Conservation (phyloP, 1,284 basidiomycete genomes). For the Lentinula novae-zelandiae region DNA sequence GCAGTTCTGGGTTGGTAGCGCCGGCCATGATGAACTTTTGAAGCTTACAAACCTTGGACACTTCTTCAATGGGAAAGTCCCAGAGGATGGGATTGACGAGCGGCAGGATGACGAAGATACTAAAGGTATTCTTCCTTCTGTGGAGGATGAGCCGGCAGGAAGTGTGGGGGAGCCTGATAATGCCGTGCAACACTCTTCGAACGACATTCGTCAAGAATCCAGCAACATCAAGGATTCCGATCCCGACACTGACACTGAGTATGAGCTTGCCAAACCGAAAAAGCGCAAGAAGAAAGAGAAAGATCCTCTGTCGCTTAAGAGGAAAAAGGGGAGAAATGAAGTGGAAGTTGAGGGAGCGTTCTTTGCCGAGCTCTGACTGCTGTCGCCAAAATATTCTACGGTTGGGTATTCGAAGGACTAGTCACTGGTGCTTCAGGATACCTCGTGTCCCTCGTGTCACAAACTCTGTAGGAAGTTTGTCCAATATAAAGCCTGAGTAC, state of each 20-base stretch:
- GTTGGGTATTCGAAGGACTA: too few relatives aligned
- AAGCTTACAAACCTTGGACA: conserved; percentile 80
- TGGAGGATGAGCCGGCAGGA: conserved; percentile 16
- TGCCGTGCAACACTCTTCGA: not conserved
- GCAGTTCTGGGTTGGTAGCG: conserved; percentile 84
- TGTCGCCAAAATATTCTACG: not conserved
- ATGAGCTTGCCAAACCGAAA: conserved; percentile 31
- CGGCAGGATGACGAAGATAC: conserved; percentile 23
- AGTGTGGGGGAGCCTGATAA: not conserved
- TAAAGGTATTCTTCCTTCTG: not conserved
- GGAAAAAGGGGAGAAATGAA: conserved; percentile 56
- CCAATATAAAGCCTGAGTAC: too few relatives aligned
- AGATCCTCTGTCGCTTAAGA: conserved; percentile 36
- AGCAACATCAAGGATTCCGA: not conserved
- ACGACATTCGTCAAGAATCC: not conserved
- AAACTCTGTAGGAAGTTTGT: too few relatives aligned
- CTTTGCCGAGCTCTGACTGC: conserved; percentile 59
- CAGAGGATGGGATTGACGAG: conserved; percentile 20
- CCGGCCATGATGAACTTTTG: conserved; percentile 86
- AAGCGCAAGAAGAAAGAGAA: conserved; percentile 59
- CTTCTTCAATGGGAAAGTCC: conserved; percentile 41
- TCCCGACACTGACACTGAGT: conserved; percentile 28
- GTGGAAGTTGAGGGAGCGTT: conserved; percentile 58
- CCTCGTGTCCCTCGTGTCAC: too few relatives aligned
- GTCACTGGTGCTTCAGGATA: too few relatives aligned